These are phyloP conservation scores for Xylaria sp. DNA, from an alignment of 2,329 filamentous ascomycete species.

Conservation along the genomic window DNA sequence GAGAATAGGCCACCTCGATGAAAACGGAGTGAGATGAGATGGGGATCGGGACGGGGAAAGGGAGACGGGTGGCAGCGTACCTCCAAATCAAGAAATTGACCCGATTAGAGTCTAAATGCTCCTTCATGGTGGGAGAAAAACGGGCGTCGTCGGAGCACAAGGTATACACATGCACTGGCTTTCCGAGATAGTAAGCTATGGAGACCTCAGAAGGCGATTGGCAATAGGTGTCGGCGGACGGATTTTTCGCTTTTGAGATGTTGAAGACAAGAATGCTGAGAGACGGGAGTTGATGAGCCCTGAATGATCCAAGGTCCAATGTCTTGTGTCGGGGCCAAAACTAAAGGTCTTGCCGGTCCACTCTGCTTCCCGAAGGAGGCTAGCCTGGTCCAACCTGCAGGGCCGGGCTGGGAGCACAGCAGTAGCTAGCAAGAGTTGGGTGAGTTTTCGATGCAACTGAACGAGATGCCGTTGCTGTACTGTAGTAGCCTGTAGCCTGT, in stretches of 20 bases:
- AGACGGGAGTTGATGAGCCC: slow-evolving; percentile 46
- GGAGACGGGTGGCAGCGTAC: slow-evolving; percentile 59
- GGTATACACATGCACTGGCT: slow-evolving; percentile 11
- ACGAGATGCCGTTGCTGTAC: slow-evolving; percentile 17
- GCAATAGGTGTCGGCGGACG: slow-evolving; percentile 28
- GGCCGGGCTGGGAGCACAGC: slow-evolving; percentile 28
- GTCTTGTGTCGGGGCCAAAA: slow-evolving; percentile 44
- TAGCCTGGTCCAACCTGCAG: slow-evolving; percentile 40
- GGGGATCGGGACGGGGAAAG: slow-evolving; percentile 35
- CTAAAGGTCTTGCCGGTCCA: slow-evolving; percentile 41
- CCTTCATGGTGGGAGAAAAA: slow-evolving; percentile 61
- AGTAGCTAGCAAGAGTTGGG: slow-evolving; percentile 23
- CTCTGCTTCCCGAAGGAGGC: slow-evolving; percentile 32
- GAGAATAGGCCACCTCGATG: slow-evolving; percentile 29
- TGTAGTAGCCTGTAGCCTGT: slow-evolving; percentile 8
- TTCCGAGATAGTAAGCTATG: slow-evolving; percentile 13
- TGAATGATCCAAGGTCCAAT: slow-evolving; percentile 44
- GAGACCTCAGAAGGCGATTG: slow-evolving; percentile 18
- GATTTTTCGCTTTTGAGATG: slow-evolving; percentile 40
- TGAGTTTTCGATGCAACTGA: slow-evolving; percentile 29
- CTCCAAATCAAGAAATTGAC: slow-evolving; percentile 78
- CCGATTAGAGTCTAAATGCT: slow-evolving; percentile 72
- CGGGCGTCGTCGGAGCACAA: slow-evolving; percentile 22
- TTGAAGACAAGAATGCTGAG: slow-evolving; percentile 45
- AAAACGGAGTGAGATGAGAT: slow-evolving; percentile 29